These are phyloP conservation scores for Vishniacozyma victoriae DNA, from an alignment of 768 basidiomycete species.

Conservation along the genomic window DNA sequence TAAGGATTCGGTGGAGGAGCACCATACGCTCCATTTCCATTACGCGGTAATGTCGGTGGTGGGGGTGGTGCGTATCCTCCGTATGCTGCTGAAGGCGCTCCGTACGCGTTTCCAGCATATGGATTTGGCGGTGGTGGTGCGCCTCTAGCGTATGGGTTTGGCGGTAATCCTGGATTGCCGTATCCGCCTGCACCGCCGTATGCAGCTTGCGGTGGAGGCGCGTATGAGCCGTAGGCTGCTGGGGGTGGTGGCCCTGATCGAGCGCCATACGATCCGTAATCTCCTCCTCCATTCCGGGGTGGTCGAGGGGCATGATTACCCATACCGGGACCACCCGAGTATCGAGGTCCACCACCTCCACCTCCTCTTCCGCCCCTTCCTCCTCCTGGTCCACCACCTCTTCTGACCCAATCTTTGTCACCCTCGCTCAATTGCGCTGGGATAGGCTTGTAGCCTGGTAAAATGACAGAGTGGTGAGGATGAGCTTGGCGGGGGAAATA, in stretches of 20 bases:
- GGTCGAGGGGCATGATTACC: conserved; percentile 8
- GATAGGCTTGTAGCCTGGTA: conserved; percentile 64
- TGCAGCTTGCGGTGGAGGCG: conserved; percentile 1
- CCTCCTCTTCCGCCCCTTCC: conserved; percentile 24
- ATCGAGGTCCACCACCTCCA: conserved; percentile 14
- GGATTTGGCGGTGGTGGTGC: not conserved
- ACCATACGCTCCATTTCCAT: conserved; percentile 2
- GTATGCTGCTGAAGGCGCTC: not conserved
- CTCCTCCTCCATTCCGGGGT: conserved; percentile 41
- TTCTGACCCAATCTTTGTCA: conserved; percentile 66
- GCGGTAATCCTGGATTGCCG: conserved; percentile 7
- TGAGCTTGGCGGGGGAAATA: conserved; percentile 80
- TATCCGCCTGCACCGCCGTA: conserved; percentile 24
- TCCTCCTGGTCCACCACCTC: conserved; percentile 45
- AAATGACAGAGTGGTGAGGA: conserved; percentile 76
- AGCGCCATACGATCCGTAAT: conserved; percentile 12
- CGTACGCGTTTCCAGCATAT: not conserved
- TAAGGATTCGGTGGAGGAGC: conserved; percentile 9
- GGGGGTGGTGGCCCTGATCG: not conserved
- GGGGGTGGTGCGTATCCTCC: conserved; percentile 16
- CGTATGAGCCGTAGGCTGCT: not conserved
- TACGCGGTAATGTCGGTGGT: conserved; percentile 4
- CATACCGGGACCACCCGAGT: conserved; percentile 24
- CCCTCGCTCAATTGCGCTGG: conserved; percentile 58
- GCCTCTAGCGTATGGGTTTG: not conserved